Evolutionary conservation across 768 basidiomycete genomes (phyloP).

Genomic region (Bullera alba): DNA sequence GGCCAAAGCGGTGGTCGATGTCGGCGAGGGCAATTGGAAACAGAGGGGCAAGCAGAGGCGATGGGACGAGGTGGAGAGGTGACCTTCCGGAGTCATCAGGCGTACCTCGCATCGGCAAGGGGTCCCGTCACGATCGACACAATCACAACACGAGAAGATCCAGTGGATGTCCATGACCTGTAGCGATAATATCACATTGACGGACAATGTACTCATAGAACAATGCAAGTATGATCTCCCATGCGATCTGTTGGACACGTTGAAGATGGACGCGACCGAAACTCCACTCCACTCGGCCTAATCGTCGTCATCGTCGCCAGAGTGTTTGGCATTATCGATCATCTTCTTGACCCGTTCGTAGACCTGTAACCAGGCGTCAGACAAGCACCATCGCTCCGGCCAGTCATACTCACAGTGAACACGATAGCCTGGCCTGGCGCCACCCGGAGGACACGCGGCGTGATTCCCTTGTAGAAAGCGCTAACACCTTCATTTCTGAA

Average conservation of each 20-base stretch:
- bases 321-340: constrained; percentile 59
- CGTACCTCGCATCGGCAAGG: too few species aligned
- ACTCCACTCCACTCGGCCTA: too few species aligned
- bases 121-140: too few species aligned
- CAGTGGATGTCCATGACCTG: too few species aligned
- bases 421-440: constrained; percentile 91
- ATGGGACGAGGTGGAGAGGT: constrained; percentile 19
- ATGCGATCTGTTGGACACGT: too few species aligned
- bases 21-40: constrained; percentile 25
- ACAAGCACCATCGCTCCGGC: not conserved
- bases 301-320: too few species aligned
- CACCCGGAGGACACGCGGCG: constrained; percentile 88
- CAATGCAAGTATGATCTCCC: too few species aligned
- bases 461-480: constrained; percentile 98
- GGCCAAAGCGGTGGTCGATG: constrained; percentile 12
- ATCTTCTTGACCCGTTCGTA: constrained; percentile 76
- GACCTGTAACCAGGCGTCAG: constrained; percentile 46
- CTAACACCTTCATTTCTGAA: constrained; percentile 78
- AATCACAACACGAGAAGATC: too few species aligned
- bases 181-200: too few species aligned
- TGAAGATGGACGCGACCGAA: too few species aligned
- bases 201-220: too few species aligned
- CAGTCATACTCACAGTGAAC: constrained; percentile 58
- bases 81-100: too few species aligned
- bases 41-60: constrained; percentile 20